A percentile compares a stretch with the other conserved stretches of the same genome.
These are phyloP conservation scores for Sporobolomyces phaffii DNA, from an alignment of 768 basidiomycete genomes.

Conservation along the genomic window DNA sequence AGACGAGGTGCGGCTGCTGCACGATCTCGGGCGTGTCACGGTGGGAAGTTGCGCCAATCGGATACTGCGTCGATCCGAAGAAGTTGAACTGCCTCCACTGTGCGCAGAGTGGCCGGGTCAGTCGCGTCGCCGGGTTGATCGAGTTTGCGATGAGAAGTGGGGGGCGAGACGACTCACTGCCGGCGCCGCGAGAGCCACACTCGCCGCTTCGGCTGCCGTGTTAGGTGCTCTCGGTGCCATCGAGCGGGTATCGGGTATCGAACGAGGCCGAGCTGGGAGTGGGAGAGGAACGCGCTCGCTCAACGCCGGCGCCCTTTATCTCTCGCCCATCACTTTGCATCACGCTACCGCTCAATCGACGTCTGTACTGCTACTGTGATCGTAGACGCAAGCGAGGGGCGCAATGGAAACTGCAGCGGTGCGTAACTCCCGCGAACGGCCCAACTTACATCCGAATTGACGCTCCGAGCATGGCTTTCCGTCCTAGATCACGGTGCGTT, in stretches of 20 bases:
- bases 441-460: too few relatives aligned
- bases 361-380: too few relatives aligned
- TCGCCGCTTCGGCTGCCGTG: background rate
- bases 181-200: constrained; percentile 26
- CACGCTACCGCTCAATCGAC: too few relatives aligned
- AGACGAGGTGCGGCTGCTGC: constrained; percentile 50
- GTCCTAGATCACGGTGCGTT: background rate
- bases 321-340: too few relatives aligned
- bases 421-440: too few relatives aligned
- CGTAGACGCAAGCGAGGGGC: too few relatives aligned
- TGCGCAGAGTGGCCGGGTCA: background rate
- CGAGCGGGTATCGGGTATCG: too few relatives aligned
- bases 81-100: constrained; percentile 88
- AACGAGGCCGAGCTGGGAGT: background rate
- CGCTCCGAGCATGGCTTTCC: too few relatives aligned
- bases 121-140: background rate
- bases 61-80: constrained; percentile 72
- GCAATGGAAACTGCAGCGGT: background rate
- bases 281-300: background rate
- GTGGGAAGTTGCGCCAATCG: constrained; percentile 69
- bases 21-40: constrained; percentile 66
- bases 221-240: background rate
- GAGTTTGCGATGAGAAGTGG: background rate
- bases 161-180: constrained; percentile 15
- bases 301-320: too few relatives aligned